These are phyloP conservation scores for Citrullus mucosospermus DNA, from an alignment of 306 rosid species.

Conservation along the genomic window DNA sequence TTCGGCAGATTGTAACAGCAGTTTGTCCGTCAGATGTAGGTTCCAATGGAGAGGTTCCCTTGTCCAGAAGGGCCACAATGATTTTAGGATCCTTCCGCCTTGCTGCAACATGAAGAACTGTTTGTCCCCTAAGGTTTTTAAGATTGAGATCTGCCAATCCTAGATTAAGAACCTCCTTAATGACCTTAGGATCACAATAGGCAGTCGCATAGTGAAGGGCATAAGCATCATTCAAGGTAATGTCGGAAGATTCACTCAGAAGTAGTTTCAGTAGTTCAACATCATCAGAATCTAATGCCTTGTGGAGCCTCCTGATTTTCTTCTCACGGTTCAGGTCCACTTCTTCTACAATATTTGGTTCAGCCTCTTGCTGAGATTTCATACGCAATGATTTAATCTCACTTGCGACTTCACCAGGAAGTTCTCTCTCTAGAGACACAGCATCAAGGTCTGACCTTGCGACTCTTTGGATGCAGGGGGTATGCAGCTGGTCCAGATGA, in stretches of 20 bases:
- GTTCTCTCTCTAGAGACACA: constrained; percentile 59
- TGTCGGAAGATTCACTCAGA: constrained; percentile 52
- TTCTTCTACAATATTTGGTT: constrained; percentile 22
- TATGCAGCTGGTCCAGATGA: constrained; percentile 43
- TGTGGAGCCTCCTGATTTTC: constrained; percentile 46
- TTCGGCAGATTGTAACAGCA: constrained; percentile 72
- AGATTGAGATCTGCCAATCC: constrained; percentile 37
- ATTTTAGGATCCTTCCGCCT: constrained; percentile 72
- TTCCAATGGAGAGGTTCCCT: constrained; percentile 54
- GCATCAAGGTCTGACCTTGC: constrained; percentile 55
- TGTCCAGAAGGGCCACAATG: constrained; percentile 49
- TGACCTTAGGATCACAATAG: constrained; percentile 74
- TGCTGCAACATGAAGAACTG: constrained; percentile 82
- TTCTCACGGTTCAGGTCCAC: constrained; percentile 32
- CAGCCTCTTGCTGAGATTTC: constrained; percentile 21
- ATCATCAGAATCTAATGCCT: constrained; percentile 81
- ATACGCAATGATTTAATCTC: constrained; percentile 33
- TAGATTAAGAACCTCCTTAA: constrained; percentile 57
- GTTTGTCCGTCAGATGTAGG: constrained; percentile 62
- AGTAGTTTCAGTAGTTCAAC: constrained; percentile 70
- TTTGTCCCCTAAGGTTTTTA: constrained; percentile 40
- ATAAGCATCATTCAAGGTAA: constrained; percentile 55
- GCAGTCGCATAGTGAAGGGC: constrained; percentile 84
- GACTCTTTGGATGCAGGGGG: constrained; percentile 51
- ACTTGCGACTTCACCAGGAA: constrained; percentile 37